phyloP scores from a whole-genome alignment of 2,329 filamentous ascomycete genomes.

The Fusarium protoensiforme region DNA sequence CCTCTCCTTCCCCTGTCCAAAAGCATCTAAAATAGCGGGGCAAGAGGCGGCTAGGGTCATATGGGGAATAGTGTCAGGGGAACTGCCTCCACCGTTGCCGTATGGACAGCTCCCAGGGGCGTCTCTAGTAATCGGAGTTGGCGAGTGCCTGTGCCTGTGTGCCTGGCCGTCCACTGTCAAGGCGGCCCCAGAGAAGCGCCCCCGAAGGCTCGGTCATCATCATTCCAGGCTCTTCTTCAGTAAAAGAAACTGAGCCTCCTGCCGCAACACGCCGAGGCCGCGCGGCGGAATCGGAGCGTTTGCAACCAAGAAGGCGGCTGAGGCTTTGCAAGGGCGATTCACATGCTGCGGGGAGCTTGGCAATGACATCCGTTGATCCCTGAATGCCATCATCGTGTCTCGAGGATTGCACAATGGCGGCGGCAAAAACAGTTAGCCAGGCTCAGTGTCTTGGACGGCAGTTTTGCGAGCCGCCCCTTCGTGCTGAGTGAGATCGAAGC shows the following conservation, averaged over 20 bases:
- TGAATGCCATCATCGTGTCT: not conserved
- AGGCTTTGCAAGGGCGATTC: not conserved
- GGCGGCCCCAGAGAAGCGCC: constrained; percentile 19
- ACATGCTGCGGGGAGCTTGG: not conserved
- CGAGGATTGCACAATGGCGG: not conserved
- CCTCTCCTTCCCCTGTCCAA: constrained; percentile 22
- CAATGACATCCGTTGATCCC: not conserved
- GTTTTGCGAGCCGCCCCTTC: not conserved
- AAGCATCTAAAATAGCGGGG: constrained; percentile 25
- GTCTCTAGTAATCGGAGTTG: constrained; percentile 12
- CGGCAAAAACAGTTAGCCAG: not conserved
- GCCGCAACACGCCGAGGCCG: constrained; percentile 1
- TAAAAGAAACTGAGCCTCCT: not conserved
- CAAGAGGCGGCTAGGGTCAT: constrained; percentile 1
- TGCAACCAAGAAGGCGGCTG: not conserved
- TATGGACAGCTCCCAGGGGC: constrained; percentile 17
- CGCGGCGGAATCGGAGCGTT: constrained; percentile 10
- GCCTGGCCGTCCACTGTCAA: constrained; percentile 3
- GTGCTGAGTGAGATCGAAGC: constrained; percentile 24
- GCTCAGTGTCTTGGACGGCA: not conserved
- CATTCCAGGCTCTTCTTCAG: not conserved
- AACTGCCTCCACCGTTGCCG: constrained; percentile 33
- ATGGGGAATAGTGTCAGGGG: constrained; percentile 52
- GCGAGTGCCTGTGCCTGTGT: not conserved
- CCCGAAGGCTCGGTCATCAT: constrained; percentile 1